Conservation (phyloP, 768 basidiomycete genomes). For the Calocera cornea region DNA sequence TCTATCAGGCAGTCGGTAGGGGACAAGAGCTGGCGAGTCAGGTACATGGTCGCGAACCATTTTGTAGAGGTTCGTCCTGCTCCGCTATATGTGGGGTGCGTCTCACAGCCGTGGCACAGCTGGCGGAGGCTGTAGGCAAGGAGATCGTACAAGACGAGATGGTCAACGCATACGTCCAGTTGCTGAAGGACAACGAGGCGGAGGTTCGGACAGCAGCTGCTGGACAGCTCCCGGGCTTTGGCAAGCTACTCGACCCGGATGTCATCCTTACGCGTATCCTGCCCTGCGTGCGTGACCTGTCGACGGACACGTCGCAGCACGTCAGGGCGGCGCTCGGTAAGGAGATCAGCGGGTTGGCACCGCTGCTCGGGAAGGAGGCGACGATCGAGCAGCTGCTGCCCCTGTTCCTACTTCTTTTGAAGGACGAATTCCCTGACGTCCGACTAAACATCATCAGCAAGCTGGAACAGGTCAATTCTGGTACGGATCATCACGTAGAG, state of each 20-base stretch:
- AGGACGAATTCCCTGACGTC: conserved; percentile 98
- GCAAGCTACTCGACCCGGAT: conserved; percentile 84
- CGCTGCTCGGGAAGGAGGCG: conserved; percentile 79
- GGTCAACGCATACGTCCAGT: conserved; percentile 79
- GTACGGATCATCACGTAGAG: conserved; percentile 31
- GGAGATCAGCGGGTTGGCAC: conserved; percentile 92
- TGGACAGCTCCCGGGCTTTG: conserved; percentile 94
- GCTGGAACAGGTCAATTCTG: conserved; percentile 85
- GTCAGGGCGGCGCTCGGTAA: conserved; percentile 92
- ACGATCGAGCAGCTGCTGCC: conserved; percentile 96
- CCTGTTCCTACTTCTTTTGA: conserved; percentile 87
- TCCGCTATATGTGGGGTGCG: neutral
- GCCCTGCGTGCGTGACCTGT: conserved; percentile 87
- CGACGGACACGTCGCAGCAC: conserved; percentile 89
- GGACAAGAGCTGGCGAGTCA: conserved; percentile 97
- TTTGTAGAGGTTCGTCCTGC: conserved; percentile 67
- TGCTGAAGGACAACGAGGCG: conserved; percentile 96
- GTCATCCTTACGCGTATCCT: conserved; percentile 85
- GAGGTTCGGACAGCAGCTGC: conserved; percentile 95
- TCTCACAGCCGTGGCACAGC: conserved; percentile 31
- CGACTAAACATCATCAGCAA: conserved; percentile 97
- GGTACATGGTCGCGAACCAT: conserved; percentile 96
- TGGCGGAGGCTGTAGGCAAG: conserved; percentile 79
- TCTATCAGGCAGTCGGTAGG: conserved; percentile 77
- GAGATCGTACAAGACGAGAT: conserved; percentile 89